A percentile compares a stretch with the other conserved stretches of the same genome.
These are phyloP conservation scores for Pulveroboletus sp. DNA, from an alignment of 768 basidiomycete genomes.

Conservation along the genomic window DNA sequence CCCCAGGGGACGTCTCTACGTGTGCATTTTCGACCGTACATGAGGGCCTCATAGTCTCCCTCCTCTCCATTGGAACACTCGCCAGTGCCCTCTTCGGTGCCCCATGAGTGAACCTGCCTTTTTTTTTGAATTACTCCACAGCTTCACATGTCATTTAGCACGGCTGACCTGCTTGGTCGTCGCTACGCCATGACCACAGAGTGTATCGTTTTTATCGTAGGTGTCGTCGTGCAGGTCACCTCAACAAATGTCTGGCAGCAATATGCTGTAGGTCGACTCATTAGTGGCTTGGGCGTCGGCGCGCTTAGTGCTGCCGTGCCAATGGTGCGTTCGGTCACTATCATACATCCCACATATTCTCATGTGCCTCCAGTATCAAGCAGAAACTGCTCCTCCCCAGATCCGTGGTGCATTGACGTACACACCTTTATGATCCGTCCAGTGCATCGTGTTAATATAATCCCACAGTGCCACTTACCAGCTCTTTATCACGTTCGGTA, in stretches of 20 bases:
- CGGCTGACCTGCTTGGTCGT: slow-evolving; percentile 64
- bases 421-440: neutral
- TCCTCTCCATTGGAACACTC: slow-evolving; percentile 70
- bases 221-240: slow-evolving; percentile 59
- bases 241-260: slow-evolving; percentile 59
- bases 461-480: slow-evolving; percentile 46
- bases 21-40: slow-evolving; percentile 57
- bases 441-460: neutral
- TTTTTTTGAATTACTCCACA: neutral
- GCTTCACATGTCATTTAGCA: slow-evolving; percentile 30
- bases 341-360: slow-evolving; percentile 2
- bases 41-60: slow-evolving; percentile 64
- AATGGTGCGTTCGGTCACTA: slow-evolving; percentile 37
- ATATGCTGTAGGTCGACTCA: slow-evolving; percentile 61
- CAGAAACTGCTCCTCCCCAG: slow-evolving; percentile 69
- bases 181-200: slow-evolving; percentile 64
- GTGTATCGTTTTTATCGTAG: slow-evolving; percentile 55
- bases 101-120: slow-evolving; percentile 38
- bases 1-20: slow-evolving; percentile 35
- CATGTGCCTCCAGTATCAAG: slow-evolving; percentile 49
- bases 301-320: slow-evolving; percentile 67
- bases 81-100: slow-evolving; percentile 62
- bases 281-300: slow-evolving; percentile 68
- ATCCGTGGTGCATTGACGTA: slow-evolving; percentile 65
- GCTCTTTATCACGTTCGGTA: slow-evolving; percentile 69